Conservation (phyloP, 2,329 filamentous ascomycete species). For the Botrytis hyacinthi region DNA sequence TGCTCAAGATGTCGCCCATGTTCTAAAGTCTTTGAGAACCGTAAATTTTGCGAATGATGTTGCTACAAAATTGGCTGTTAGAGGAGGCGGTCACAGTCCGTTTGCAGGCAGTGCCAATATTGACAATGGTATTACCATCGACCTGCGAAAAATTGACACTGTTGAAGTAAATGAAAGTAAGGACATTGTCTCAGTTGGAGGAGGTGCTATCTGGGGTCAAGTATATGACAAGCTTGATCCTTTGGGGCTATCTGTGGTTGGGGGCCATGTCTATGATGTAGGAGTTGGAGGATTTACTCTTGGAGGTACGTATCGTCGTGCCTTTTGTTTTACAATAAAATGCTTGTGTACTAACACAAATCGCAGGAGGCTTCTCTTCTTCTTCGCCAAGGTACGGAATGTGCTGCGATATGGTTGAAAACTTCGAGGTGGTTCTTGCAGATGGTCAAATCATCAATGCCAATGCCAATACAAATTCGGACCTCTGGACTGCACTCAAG, state of each 20-base stretch:
- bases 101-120: slow-evolving; percentile 50
- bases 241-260: slow-evolving; percentile 21
- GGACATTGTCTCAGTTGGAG: slow-evolving; percentile 38
- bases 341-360: slow-evolving; percentile 24
- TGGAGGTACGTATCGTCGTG: neutral
- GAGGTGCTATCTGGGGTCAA: slow-evolving; percentile 41
- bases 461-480: slow-evolving; percentile 44
- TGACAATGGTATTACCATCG: slow-evolving; percentile 49
- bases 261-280: slow-evolving; percentile 24
- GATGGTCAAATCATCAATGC: slow-evolving; percentile 49
- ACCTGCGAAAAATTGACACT: slow-evolving; percentile 40
- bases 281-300: slow-evolving; percentile 22
- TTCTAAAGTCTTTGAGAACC: slow-evolving; percentile 21
- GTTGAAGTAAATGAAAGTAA: slow-evolving; percentile 35
- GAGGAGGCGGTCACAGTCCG: slow-evolving; percentile 30
- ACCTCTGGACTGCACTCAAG: slow-evolving; percentile 53
- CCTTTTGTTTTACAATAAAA: too few species aligned
- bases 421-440: slow-evolving; percentile 39
- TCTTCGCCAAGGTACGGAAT: neutral
- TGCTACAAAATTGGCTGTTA: slow-evolving; percentile 28
- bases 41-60: slow-evolving; percentile 17
- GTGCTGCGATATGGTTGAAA: neutral
- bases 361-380: slow-evolving; percentile 19
- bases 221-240: slow-evolving; percentile 26
- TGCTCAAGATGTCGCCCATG: slow-evolving; percentile 27